These are phyloP conservation scores for Lanmaoa pseudosensibilis DNA, from an alignment of 768 basidiomycete genomes.

Conservation along the genomic window DNA sequence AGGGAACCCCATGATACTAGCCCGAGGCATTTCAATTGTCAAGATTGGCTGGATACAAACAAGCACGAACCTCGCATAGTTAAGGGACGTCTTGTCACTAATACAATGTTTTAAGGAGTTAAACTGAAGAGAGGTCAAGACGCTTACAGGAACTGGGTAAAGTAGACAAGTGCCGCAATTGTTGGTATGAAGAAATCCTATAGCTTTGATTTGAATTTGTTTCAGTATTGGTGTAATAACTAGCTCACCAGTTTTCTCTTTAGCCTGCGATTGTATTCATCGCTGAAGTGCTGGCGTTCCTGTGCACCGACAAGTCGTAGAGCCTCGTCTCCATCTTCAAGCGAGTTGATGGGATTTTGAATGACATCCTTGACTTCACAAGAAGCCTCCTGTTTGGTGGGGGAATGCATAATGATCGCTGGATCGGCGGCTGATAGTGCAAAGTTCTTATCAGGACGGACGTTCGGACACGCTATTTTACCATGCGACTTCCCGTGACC, in stretches of 20 bases:
- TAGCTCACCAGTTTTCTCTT: slow-evolving; percentile 54
- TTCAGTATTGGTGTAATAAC: not conserved
- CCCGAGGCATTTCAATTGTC: not conserved
- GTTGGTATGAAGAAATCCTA: slow-evolving; percentile 40
- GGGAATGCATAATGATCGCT: not conserved
- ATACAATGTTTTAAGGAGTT: not conserved
- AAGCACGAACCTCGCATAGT: slow-evolving; percentile 38
- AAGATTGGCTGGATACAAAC: not conserved
- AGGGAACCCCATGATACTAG: slow-evolving; percentile 35
- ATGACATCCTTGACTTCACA: not conserved
- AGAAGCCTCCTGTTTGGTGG: not conserved
- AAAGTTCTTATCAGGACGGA: not conserved
- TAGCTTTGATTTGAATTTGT: not conserved
- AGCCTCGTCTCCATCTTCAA: slow-evolving; percentile 54
- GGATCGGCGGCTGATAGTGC: not conserved
- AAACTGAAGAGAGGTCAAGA: not conserved
- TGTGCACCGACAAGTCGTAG: slow-evolving; percentile 41
- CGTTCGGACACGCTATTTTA: not conserved
- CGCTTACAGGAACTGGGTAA: slow-evolving; percentile 39
- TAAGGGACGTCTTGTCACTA: slow-evolving; percentile 42
- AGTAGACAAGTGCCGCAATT: slow-evolving; percentile 41
- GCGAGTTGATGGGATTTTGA: not conserved
- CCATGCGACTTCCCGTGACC: not conserved
- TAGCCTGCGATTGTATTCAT: slow-evolving; percentile 56
- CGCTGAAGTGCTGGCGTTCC: slow-evolving; percentile 49